phyloP scores from a whole-genome alignment of 2,329 filamentous ascomycete genomes.

The Aureobasidium subglaciale region DNA sequence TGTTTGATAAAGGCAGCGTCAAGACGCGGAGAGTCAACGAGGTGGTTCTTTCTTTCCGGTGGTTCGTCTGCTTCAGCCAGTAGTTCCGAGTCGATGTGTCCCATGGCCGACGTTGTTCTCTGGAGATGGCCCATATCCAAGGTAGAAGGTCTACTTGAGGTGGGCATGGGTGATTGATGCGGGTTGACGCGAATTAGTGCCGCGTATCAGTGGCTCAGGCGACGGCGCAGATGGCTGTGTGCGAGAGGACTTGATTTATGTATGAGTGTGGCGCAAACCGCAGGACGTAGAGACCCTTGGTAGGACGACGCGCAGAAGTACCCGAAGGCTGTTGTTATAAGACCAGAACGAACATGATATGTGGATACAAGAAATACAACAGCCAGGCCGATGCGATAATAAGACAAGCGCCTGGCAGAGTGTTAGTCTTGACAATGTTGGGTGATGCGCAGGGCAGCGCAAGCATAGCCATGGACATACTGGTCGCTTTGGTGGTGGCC shows the following conservation, averaged over 20 bases:
- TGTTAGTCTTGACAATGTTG: conserved; percentile 1
- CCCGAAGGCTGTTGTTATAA: conserved; percentile 11
- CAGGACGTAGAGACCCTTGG: neutral
- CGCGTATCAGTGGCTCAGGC: neutral
- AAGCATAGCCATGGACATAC: neutral
- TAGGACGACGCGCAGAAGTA: conserved; percentile 1
- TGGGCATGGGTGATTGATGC: neutral
- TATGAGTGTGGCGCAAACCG: conserved; percentile 11
- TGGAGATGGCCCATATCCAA: conserved; percentile 5
- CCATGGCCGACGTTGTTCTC: conserved; percentile 18
- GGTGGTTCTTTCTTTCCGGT: conserved; percentile 54
- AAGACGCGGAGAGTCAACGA: conserved; percentile 13
- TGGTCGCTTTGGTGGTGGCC: conserved; percentile 8
- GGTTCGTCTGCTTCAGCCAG: conserved; percentile 80
- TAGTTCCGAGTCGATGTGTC: conserved; percentile 52
- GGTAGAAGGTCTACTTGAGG: neutral
- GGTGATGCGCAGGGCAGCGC: conserved; percentile 1
- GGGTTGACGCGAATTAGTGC: neutral
- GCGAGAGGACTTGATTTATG: neutral
- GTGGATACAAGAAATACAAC: conserved; percentile 10
- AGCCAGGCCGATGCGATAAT: conserved; percentile 7
- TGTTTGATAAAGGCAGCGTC: conserved; percentile 41
- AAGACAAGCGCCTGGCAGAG: neutral
- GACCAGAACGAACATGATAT: conserved; percentile 1
- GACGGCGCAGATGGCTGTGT: neutral